phyloP scores from a whole-genome alignment of 2,329 filamentous ascomycete species.

The Talaromyces funiculosus region DNA sequence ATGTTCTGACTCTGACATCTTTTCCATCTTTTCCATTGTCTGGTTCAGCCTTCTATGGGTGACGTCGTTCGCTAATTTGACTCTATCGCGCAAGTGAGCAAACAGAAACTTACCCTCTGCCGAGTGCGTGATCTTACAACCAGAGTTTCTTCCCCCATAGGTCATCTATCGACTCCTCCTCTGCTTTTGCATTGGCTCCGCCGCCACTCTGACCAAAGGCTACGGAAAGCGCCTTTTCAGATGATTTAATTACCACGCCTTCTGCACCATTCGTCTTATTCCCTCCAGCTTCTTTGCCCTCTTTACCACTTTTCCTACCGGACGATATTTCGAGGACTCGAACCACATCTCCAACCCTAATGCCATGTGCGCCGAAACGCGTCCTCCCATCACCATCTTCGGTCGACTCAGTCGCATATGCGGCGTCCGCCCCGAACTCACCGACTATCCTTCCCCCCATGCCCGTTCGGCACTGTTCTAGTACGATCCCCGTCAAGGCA shows the following conservation, averaged over 20 bases:
- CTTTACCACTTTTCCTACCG: conserved; percentile 25
- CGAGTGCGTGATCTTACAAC: conserved; percentile 51
- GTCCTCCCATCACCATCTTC: conserved; percentile 36
- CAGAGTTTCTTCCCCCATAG: conserved; percentile 55
- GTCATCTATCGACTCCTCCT: conserved; percentile 43
- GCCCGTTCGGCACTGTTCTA: conserved; percentile 75
- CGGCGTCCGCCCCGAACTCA: conserved; percentile 69
- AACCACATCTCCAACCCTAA: conserved; percentile 46
- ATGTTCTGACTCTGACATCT: conserved; percentile 51
- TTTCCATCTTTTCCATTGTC: conserved; percentile 56
- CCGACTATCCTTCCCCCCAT: conserved; percentile 86
- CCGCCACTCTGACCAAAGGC: conserved; percentile 39
- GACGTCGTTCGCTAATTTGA: conserved; percentile 62
- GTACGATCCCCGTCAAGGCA: conserved; percentile 49
- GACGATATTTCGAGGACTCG: conserved; percentile 35
- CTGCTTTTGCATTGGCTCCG: conserved; percentile 31
- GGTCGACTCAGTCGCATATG: conserved; percentile 46
- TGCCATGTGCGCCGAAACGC: conserved; percentile 42
- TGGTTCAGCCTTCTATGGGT: conserved; percentile 63
- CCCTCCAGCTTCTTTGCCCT: conserved; percentile 25
- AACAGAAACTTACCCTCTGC: background rate
- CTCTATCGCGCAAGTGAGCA: conserved; percentile 34
- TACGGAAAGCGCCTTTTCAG: conserved; percentile 40
- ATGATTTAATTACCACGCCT: conserved; percentile 43
- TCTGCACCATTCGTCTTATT: conserved; percentile 33